Evolutionary conservation across 2,329 filamentous ascomycete genomes (phyloP).

Genomic region (Clonostachys rosea): DNA sequence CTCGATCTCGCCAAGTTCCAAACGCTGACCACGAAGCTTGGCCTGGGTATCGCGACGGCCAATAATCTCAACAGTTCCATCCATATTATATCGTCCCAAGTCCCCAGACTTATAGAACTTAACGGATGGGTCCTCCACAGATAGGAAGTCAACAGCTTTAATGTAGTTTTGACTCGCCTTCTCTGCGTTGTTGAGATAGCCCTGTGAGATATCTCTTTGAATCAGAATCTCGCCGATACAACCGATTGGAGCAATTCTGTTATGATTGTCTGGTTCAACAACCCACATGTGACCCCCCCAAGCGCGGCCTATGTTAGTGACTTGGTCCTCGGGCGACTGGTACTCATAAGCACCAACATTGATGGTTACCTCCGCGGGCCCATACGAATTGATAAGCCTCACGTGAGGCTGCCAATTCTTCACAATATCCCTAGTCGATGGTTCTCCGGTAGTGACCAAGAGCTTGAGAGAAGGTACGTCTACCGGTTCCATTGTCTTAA

Average conservation of each 20-base stretch:
- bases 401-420: slow-evolving; percentile 7
- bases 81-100: slow-evolving; percentile 19
- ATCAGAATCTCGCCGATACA: slow-evolving; percentile 37
- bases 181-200: slow-evolving; percentile 34
- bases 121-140: neutral
- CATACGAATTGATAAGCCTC: slow-evolving; percentile 12
- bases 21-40: slow-evolving; percentile 53
- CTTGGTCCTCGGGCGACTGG: slow-evolving; percentile 12
- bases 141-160: neutral
- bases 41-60: slow-evolving; percentile 51
- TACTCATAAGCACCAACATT: slow-evolving; percentile 16
- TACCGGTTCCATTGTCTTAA: slow-evolving; percentile 16
- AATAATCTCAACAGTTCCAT: slow-evolving; percentile 25
- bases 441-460: slow-evolving; percentile 36
- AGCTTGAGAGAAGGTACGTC: slow-evolving; percentile 35
- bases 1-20: slow-evolving; percentile 37
- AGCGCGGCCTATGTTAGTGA: slow-evolving; percentile 1
- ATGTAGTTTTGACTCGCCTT: slow-evolving; percentile 13
- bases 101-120: slow-evolving; percentile 9
- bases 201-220: slow-evolving; percentile 29
- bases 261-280: slow-evolving; percentile 27
- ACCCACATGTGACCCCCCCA: slow-evolving; percentile 22
- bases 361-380: slow-evolving; percentile 3
- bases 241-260: slow-evolving; percentile 31
- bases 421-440: slow-evolving; percentile 36